Evolutionary conservation across 495 filamentous ascomycete genomes (phyloP).

Genomic region (Aspergillus avenaceus): DNA sequence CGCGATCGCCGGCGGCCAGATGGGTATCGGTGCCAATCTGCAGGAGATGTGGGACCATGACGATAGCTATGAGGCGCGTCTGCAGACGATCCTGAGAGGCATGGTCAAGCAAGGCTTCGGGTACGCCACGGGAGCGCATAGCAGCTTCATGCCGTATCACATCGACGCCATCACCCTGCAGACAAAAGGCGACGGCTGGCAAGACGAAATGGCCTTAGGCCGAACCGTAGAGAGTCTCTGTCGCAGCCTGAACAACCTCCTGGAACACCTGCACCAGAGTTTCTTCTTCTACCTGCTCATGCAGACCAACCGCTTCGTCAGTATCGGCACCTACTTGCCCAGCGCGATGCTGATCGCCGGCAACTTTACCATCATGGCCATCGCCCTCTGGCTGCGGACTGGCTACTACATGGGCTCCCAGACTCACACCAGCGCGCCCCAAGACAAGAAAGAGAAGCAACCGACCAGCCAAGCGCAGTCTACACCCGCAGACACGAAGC

Average conservation of each 20-base stretch:
- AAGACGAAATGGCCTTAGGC: conserved; percentile 95
- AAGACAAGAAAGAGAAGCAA: conserved; percentile 19
- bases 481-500: conserved; percentile 1
- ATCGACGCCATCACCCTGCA: conserved; percentile 94
- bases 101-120: conserved; percentile 91
- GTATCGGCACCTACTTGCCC: conserved; percentile 94
- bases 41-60: conserved; percentile 86
- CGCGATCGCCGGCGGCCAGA: conserved; percentile 81
- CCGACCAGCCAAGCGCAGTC: conserved; percentile 15
- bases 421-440: not conserved
- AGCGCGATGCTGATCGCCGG: conserved; percentile 93
- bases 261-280: conserved; percentile 96
- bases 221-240: conserved; percentile 85
- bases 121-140: conserved; percentile 86
- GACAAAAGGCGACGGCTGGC: conserved; percentile 84
- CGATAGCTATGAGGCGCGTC: conserved; percentile 75
- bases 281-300: conserved; percentile 99
- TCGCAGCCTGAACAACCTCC: conserved; percentile 87
- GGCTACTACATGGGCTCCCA: conserved; percentile 46
- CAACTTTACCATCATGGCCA: conserved; percentile 94
- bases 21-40: conserved; percentile 77
- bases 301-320: conserved; percentile 86
- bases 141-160: conserved; percentile 95
- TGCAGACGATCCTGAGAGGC: conserved; percentile 86
- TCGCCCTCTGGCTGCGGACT: conserved; percentile 85